Conservation (phyloP, 2,329 filamentous ascomycete species). For the Ilyonectria mors-panacis region DNA sequence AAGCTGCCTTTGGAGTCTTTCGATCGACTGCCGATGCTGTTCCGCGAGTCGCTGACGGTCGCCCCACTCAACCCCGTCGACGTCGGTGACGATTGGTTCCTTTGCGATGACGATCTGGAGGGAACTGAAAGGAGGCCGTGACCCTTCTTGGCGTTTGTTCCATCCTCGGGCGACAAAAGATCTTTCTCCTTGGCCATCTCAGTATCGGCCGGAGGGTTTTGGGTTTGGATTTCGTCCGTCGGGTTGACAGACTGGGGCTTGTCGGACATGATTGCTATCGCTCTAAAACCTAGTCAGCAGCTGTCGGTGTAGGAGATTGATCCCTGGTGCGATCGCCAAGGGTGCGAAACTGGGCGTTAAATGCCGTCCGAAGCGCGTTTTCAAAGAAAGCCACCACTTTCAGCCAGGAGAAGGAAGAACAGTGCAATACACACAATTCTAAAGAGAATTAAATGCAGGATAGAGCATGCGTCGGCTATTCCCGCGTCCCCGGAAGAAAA, state of each 20-base stretch:
- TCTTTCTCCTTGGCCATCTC: conserved; percentile 63
- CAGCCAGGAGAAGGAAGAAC: not conserved
- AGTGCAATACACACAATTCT: not conserved
- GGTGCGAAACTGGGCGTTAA: conserved; percentile 4
- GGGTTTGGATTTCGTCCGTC: conserved; percentile 52
- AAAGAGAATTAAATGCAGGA: not conserved
- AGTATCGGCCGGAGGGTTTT: conserved; percentile 52
- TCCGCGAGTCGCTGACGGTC: conserved; percentile 71
- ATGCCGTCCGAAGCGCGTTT: conserved; percentile 12
- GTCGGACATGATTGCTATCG: conserved; percentile 53
- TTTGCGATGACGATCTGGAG: conserved; percentile 73
- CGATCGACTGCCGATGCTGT: conserved; percentile 75
- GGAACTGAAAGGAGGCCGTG: conserved; percentile 70
- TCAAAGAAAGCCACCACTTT: conserved; percentile 4
- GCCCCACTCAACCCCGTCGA: conserved; percentile 73
- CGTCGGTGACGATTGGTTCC: conserved; percentile 71
- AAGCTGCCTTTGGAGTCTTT: conserved; percentile 78
- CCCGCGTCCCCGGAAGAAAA: conserved; percentile 12
- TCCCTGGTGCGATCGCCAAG: conserved; percentile 24
- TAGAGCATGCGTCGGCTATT: conserved; percentile 5
- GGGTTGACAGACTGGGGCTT: conserved; percentile 46
- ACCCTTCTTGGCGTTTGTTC: conserved; percentile 62
- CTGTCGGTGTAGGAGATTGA: conserved; percentile 18
- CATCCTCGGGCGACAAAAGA: conserved; percentile 59
- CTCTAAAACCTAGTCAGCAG: conserved; percentile 42